These are phyloP conservation scores for Senecio squalidus DNA, from an alignment of 140 eudicot genomes.

Conservation along the genomic window DNA sequence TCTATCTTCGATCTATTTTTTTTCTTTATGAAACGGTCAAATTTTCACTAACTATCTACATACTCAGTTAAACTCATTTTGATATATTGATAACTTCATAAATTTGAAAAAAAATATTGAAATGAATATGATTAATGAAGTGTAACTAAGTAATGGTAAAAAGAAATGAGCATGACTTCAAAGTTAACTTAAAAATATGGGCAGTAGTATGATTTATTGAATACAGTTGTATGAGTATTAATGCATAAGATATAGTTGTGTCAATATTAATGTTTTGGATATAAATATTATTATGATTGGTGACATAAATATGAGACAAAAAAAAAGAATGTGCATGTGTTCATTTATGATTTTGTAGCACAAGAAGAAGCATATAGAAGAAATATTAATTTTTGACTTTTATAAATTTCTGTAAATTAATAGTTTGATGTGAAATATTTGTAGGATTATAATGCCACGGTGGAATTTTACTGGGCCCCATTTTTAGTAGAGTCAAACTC, in stretches of 20 bases:
- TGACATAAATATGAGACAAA: neutral
- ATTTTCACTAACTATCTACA: no score
- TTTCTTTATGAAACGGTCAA: no score
- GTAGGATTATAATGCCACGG: slow-evolving; percentile 86
- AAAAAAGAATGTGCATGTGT: slow-evolving; percentile 15
- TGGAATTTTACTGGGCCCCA: slow-evolving; percentile 96
- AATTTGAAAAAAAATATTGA: neutral
- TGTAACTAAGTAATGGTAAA: neutral
- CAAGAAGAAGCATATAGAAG: neutral
- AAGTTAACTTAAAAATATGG: neutral
- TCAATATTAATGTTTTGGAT: neutral
- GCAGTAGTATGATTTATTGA: neutral
- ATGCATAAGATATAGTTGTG: neutral
- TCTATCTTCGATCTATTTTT: neutral
- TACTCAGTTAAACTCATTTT: no score
- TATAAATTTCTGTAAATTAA: neutral
- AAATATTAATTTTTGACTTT: neutral
- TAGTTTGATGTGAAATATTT: neutral
- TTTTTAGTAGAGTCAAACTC: slow-evolving; percentile 86
- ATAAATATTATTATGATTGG: slow-evolving; percentile 1
- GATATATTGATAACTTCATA: neutral
- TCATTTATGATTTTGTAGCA: neutral
- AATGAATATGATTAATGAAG: neutral
- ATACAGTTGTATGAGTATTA: neutral
- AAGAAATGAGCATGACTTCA: neutral